Evolutionary conservation across 192 early-diverging fungal genomes (phyloP).

Genomic region (Umbelopsis sp.): DNA sequence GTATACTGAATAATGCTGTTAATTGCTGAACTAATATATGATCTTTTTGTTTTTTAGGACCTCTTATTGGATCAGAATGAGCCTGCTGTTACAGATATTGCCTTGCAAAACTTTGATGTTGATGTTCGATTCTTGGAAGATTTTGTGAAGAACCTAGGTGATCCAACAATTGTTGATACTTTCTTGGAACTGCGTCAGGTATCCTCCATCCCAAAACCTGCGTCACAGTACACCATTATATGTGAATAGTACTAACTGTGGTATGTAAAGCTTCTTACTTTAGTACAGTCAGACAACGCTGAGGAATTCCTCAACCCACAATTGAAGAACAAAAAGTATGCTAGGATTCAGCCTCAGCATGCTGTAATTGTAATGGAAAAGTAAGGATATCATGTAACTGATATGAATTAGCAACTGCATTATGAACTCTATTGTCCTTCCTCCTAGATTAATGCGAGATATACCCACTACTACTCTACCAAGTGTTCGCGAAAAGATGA

Average conservation of each 20-base stretch:
- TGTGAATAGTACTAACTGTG: neutral
- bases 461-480: conserved; percentile 9
- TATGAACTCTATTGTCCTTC: neutral
- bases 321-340: conserved; percentile 64
- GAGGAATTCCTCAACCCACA: conserved; percentile 75
- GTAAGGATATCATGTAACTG: conserved; percentile 50
- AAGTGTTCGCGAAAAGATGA: conserved; percentile 23
- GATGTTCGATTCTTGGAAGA: conserved; percentile 77
- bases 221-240: neutral
- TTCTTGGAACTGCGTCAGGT: conserved; percentile 80
- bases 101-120: conserved; percentile 61
- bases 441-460: conserved; percentile 27
- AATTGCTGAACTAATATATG: neutral
- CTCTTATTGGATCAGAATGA: conserved; percentile 62
- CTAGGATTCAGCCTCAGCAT: conserved; percentile 62
- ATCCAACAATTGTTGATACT: conserved; percentile 62
- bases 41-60: conserved; percentile 37
- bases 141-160: conserved; percentile 68
- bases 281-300: conserved; percentile 68
- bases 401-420: neutral
- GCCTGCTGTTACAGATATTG: conserved; percentile 59
- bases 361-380: conserved; percentile 78
- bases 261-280: conserved; percentile 56
- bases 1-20: neutral
- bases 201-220: neutral